Conservation (phyloP, 345 rosid species). For the Syzygium oleosum region DNA sequence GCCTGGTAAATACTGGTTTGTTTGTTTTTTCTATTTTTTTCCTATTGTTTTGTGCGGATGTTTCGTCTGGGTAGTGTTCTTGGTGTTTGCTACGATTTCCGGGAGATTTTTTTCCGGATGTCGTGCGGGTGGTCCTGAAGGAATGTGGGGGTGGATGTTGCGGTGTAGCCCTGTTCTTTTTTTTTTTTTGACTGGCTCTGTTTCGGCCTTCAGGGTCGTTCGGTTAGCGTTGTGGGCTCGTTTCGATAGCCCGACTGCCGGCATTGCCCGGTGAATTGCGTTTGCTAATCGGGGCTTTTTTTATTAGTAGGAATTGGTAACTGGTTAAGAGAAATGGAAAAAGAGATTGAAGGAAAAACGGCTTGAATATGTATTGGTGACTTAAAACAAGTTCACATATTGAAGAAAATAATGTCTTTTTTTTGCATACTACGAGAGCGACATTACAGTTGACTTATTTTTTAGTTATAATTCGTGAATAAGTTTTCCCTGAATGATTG, state of each 20-base stretch:
- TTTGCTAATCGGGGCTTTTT: background rate
- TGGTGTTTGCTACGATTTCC: background rate
- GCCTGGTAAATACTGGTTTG: conserved; percentile 39
- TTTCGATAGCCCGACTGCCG: background rate
- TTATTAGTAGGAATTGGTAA: background rate
- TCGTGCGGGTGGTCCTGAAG: background rate
- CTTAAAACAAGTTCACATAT: background rate
- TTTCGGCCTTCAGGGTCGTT: background rate
- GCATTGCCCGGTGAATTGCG: background rate
- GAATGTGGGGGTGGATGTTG: background rate
- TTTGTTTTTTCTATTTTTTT: no score
- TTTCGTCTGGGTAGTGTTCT: background rate
- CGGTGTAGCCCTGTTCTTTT: background rate
- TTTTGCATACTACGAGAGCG: background rate
- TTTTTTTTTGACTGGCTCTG: background rate
- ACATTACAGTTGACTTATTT: background rate
- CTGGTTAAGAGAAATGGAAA: background rate
- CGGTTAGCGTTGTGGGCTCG: background rate
- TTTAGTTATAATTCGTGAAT: background rate
- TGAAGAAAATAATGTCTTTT: background rate
- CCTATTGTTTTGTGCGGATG: background rate
- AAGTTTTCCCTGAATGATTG: background rate
- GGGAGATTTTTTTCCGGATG: background rate
- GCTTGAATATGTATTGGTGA: background rate
- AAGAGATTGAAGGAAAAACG: background rate